A percentile compares a stretch with the other conserved stretches of the same genome.
Conservation (phyloP, 192 early-diverging fungal genomes). For the Polychytrium aggregatum region DNA sequence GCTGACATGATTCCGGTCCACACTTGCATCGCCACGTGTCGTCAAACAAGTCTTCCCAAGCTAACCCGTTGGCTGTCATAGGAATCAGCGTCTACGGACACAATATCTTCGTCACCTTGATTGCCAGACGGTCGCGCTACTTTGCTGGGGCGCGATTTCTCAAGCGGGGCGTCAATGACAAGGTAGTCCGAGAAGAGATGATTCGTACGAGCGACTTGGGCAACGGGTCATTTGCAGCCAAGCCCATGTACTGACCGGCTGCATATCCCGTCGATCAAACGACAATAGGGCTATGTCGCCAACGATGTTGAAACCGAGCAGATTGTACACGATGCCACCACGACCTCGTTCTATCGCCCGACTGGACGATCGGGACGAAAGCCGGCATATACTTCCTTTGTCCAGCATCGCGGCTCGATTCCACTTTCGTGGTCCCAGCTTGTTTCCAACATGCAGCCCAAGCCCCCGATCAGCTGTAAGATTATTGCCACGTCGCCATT, state of each 20-base stretch:
- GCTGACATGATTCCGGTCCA: neutral
- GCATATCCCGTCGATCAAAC: no score
- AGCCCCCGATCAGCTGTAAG: constrained; percentile 75
- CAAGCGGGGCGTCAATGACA: constrained; percentile 88
- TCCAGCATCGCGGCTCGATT: constrained; percentile 96
- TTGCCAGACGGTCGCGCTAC: constrained; percentile 84
- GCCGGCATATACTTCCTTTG: constrained; percentile 80
- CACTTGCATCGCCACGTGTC: no score
- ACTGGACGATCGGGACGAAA: constrained; percentile 25
- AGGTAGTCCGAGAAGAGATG: no score
- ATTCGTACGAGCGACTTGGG: no score
- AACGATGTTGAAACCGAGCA: constrained; percentile 99
- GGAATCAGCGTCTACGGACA: constrained; percentile 84
- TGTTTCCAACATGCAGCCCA: constrained; percentile 79
- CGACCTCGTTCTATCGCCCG: constrained; percentile 73
- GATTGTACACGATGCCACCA: constrained; percentile 83
- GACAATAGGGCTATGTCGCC: constrained; percentile 94
- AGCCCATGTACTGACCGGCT: constrained; percentile 3
- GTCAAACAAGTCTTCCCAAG: neutral
- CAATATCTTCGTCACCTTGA: constrained; percentile 82
- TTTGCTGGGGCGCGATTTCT: constrained; percentile 95
- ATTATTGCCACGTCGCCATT: neutral
- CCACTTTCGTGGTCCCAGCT: constrained; percentile 95
- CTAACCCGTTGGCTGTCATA: constrained; percentile 6
- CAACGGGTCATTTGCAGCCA: constrained; percentile 2